Percentiles rank a stretch among this genome's conserved stretches.
phyloP scores from a whole-genome alignment of 768 basidiomycete species.

The Macrolepiota fuliginosa region DNA sequence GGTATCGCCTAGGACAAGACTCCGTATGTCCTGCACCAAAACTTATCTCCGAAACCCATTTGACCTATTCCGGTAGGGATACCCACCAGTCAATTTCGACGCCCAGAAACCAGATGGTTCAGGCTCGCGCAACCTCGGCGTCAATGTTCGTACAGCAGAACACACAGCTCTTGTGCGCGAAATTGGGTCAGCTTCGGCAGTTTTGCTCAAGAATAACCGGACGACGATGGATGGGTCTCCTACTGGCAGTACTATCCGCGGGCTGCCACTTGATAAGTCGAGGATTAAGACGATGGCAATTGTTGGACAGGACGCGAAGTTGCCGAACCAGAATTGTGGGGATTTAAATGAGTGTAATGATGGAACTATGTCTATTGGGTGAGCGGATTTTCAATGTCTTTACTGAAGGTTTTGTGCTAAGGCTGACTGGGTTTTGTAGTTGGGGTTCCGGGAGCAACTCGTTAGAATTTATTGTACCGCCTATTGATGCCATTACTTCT shows the following conservation, averaged over 20 bases:
- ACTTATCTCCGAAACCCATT: background rate
- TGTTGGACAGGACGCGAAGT: slow-evolving; percentile 56
- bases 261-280: slow-evolving; percentile 43
- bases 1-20: slow-evolving; percentile 48
- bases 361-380: slow-evolving; percentile 64
- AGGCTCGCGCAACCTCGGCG: slow-evolving; percentile 38
- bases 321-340: slow-evolving; percentile 43
- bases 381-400: slow-evolving; percentile 20
- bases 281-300: slow-evolving; percentile 57
- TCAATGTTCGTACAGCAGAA: slow-evolving; percentile 39
- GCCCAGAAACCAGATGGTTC: slow-evolving; percentile 44
- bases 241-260: slow-evolving; percentile 32
- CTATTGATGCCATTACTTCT: slow-evolving; percentile 42
- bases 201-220: slow-evolving; percentile 65
- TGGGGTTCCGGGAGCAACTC: slow-evolving; percentile 53
- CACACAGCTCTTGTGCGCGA: slow-evolving; percentile 55
- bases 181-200: slow-evolving; percentile 64
- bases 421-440: slow-evolving; percentile 21
- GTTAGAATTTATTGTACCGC: slow-evolving; percentile 42
- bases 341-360: slow-evolving; percentile 54
- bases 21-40: slow-evolving; percentile 23
- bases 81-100: slow-evolving; percentile 45
- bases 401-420: background rate
- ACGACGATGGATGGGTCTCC: slow-evolving; percentile 31
- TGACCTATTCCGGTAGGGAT: slow-evolving; percentile 27